Percentiles rank a stretch among this genome's conserved stretches.
These are phyloP conservation scores for Coemansia sp. DNA, from an alignment of 192 early-diverging fungal genomes.

Conservation along the genomic window DNA sequence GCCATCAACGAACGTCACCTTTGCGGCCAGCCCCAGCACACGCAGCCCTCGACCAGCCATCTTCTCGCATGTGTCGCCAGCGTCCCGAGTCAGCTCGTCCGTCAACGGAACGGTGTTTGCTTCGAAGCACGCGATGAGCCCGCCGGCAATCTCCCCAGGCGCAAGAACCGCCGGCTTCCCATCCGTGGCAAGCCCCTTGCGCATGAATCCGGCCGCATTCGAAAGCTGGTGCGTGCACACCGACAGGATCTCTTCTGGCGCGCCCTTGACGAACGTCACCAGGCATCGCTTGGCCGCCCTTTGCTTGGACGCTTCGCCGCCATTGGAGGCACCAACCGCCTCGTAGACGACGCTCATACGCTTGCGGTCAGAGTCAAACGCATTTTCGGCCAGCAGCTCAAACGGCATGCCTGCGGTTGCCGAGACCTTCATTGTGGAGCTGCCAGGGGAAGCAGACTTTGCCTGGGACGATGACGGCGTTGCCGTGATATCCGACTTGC, in stretches of 20 bases:
- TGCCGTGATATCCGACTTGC: conserved; percentile 46
- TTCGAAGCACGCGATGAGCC: conserved; percentile 24
- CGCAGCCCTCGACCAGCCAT: conserved; percentile 89
- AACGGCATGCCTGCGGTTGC: conserved; percentile 30
- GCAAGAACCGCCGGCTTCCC: conserved; percentile 14
- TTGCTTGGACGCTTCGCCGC: not conserved
- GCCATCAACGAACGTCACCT: conserved; percentile 56
- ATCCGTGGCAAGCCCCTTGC: conserved; percentile 14
- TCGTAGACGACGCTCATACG: conserved; percentile 87
- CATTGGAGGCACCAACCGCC: not conserved
- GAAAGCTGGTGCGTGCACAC: conserved; percentile 49
- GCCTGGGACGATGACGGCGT: not conserved
- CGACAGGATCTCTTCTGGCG: conserved; percentile 83
- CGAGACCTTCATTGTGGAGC: not conserved
- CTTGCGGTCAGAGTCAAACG: conserved; percentile 95
- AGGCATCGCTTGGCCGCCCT: conserved; percentile 18
- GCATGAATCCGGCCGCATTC: conserved; percentile 33
- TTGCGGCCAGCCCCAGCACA: conserved; percentile 84
- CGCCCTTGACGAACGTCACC: conserved; percentile 84
- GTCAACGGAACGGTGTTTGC: conserved; percentile 35
- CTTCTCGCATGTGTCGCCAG: conserved; percentile 44
- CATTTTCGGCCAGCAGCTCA: conserved; percentile 68
- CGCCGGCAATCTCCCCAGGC: conserved; percentile 14
- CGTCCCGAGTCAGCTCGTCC: conserved; percentile 15
- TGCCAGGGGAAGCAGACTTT: not conserved